Evolutionary conservation across 78 protist genomes (phyloP).

Genomic region (Protostelium mycophagum): DNA sequence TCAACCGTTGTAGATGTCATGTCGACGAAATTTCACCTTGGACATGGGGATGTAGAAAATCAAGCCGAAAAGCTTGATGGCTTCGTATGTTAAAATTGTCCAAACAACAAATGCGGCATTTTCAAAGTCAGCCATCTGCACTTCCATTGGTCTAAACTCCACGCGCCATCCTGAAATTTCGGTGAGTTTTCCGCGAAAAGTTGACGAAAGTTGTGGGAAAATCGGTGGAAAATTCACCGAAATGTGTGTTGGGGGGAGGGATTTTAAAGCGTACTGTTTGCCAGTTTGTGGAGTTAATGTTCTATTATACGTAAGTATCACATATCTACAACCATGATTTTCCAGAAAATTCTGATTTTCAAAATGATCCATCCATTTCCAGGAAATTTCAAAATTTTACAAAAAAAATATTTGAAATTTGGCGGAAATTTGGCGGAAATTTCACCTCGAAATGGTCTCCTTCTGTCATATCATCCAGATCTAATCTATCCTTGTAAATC

Average conservation of each 20-base stretch:
- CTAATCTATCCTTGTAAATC: constrained; percentile 69
- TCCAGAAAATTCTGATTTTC: too few species aligned
- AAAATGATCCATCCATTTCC: too few species aligned
- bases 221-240: not conserved
- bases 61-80: constrained; percentile 73
- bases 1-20: not conserved
- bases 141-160: constrained; percentile 93
- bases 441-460: constrained; percentile 84
- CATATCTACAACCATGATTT: too few species aligned
- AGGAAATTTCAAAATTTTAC: too few species aligned
- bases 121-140: constrained; percentile 91
- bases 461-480: constrained; percentile 39
- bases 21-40: constrained; percentile 23
- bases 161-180: constrained; percentile 93
- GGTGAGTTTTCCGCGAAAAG: not conserved
- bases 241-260: constrained; percentile 71
- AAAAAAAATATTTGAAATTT: not conserved
- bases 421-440: not conserved
- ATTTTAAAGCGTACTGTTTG: constrained; percentile 96
- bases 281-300: constrained; percentile 96
- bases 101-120: constrained; percentile 93
- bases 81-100: constrained; percentile 51
- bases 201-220: not conserved
- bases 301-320: constrained; percentile 20
- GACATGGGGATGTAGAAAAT: constrained; percentile 92